These are phyloP conservation scores for Borealophlyctis nickersoniae DNA, from an alignment of 192 early-diverging fungal species.

Conservation along the genomic window DNA sequence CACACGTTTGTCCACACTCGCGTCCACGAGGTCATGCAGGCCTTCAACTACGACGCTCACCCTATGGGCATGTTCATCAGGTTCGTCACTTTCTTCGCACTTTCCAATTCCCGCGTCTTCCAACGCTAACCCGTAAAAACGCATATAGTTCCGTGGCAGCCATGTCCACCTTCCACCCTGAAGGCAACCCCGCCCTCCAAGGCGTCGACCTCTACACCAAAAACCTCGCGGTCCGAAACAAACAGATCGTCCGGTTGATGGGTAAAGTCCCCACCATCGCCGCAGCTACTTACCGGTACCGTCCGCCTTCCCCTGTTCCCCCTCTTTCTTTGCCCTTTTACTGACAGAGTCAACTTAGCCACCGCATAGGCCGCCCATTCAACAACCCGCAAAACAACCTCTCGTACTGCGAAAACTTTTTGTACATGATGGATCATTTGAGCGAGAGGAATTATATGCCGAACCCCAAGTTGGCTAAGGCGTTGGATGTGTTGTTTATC, in stretches of 20 bases:
- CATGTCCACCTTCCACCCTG: constrained; percentile 67
- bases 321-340: neutral
- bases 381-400: constrained; percentile 51
- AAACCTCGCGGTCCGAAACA: constrained; percentile 48
- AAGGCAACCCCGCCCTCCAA: constrained; percentile 63
- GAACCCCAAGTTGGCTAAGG: constrained; percentile 53
- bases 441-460: constrained; percentile 59
- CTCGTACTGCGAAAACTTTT: constrained; percentile 62
- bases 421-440: constrained; percentile 67
- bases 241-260: constrained; percentile 65
- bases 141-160: constrained; percentile 41
- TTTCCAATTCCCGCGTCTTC: too few species aligned
- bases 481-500: constrained; percentile 68
- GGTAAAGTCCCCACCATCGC: constrained; percentile 69
- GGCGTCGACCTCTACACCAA: constrained; percentile 49
- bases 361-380: constrained; percentile 58
- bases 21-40: constrained; percentile 49
- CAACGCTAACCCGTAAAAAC: too few species aligned
- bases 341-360: constrained; percentile 42
- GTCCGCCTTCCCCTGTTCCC: neutral
- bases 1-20: constrained; percentile 60
- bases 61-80: constrained; percentile 19
- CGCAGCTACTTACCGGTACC: constrained; percentile 34
- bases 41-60: constrained; percentile 64
- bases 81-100: neutral